These are phyloP conservation scores for Spergularia azorica DNA, from an alignment of 179 eudicot species.

Conservation along the genomic window DNA sequence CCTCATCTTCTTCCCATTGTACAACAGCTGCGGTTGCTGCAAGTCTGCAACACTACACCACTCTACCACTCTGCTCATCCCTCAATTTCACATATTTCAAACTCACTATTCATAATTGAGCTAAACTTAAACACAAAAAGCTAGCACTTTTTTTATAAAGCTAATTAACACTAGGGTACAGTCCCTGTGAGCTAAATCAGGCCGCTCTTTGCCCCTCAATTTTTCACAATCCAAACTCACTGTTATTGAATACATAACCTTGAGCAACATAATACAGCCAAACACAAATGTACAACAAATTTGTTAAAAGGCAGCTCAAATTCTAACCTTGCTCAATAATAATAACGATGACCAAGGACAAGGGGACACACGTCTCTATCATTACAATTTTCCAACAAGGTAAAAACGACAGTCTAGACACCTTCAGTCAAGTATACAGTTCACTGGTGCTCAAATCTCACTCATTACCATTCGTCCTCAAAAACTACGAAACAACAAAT, in stretches of 20 bases:
- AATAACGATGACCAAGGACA: constrained; percentile 64
- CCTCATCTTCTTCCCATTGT: constrained; percentile 86
- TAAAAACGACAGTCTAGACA: constrained; percentile 72
- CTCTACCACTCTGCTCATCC: constrained; percentile 50
- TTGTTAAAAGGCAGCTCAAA: constrained; percentile 21
- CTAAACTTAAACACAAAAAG: background rate
- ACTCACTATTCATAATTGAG: background rate
- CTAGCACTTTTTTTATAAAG: too few species aligned
- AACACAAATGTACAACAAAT: background rate
- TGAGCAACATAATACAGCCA: background rate
- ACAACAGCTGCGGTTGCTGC: constrained; percentile 80
- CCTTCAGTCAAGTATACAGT: constrained; percentile 39
- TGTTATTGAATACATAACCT: background rate
- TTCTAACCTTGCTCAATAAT: constrained; percentile 81
- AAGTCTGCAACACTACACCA: constrained; percentile 39
- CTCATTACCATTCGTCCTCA: constrained; percentile 7
- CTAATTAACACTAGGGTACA: too few species aligned
- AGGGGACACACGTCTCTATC: constrained; percentile 60
- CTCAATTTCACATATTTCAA: constrained; percentile 3
- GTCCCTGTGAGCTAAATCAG: too few species aligned
- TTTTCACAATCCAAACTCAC: too few species aligned
- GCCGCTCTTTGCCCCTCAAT: too few species aligned
- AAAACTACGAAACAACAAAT: constrained; percentile 1
- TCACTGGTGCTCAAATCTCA: background rate
- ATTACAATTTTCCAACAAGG: constrained; percentile 66